Percentiles rank a stretch among this genome's conserved stretches.
Evolutionary conservation across 441 rosid genomes (phyloP).

Genomic region (Dalechampia spathulata): DNA sequence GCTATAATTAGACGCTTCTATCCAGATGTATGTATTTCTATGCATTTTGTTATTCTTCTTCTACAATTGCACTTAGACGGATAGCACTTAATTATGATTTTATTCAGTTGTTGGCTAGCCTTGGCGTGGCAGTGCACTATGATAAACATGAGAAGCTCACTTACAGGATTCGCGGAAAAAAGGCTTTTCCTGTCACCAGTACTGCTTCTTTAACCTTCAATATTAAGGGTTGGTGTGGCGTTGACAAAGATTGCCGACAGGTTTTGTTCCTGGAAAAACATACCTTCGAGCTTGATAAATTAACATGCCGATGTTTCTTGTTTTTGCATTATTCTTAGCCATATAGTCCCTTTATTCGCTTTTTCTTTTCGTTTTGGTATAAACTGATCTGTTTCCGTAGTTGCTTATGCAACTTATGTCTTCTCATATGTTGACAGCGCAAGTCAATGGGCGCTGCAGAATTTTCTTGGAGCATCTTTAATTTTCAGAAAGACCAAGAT

Average conservation of each 20-base stretch:
- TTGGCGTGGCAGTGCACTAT: conserved; percentile 65
- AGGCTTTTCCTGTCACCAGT: conserved; percentile 51
- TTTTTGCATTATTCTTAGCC: too few relatives aligned
- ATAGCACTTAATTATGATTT: too few relatives aligned
- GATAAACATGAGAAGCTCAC: conserved; percentile 58
- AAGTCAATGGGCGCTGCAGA: conserved; percentile 77
- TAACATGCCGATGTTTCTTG: too few relatives aligned
- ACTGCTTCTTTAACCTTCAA: conserved; percentile 50
- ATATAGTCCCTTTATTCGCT: too few relatives aligned
- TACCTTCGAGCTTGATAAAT: not conserved
- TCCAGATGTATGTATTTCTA: conserved; percentile 40
- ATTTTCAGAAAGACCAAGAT: conserved; percentile 82
- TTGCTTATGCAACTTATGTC: conserved; percentile 3
- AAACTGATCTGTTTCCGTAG: not conserved
- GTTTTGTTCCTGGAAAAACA: conserved; percentile 36
- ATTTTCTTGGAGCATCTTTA: conserved; percentile 57
- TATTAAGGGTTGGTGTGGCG: conserved; percentile 65
- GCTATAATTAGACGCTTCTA: conserved; percentile 61
- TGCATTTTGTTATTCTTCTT: not conserved
- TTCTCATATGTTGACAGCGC: conserved; percentile 42
- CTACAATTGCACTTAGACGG: too few relatives aligned
- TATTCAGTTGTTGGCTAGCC: conserved; percentile 50
- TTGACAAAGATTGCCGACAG: conserved; percentile 63
- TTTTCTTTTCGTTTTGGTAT: too few relatives aligned
- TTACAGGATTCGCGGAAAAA: conserved; percentile 59